phyloP scores from a whole-genome alignment of 441 rosid species.

The Bruguiera hainesii region DNA sequence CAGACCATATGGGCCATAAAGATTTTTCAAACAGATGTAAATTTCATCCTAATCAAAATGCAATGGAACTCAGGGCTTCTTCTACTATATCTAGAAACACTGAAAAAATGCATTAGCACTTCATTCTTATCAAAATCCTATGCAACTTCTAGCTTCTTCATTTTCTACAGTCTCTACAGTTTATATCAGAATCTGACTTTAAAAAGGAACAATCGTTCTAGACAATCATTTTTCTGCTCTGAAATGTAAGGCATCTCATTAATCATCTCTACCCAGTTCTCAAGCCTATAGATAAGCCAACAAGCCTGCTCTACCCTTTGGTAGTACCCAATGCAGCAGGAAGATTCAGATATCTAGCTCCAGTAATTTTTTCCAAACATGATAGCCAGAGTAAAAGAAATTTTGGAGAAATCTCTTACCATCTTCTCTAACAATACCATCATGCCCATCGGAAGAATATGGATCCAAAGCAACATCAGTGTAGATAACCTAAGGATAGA shows the following conservation, averaged over 20 bases:
- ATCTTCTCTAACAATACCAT: slow-evolving; percentile 95
- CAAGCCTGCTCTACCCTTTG: not conserved
- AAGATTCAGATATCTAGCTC: not conserved
- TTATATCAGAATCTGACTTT: slow-evolving; percentile 7
- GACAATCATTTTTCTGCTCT: not conserved
- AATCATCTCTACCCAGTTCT: not conserved
- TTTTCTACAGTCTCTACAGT: not conserved
- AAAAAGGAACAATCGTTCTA: not conserved
- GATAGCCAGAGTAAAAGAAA: not conserved
- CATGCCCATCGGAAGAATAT: slow-evolving; percentile 96
- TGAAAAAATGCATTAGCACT: not conserved
- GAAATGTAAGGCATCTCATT: not conserved
- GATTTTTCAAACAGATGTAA: not conserved
- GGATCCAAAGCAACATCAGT: slow-evolving; percentile 99
- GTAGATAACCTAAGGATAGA: slow-evolving; percentile 59
- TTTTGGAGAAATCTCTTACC: slow-evolving; percentile 44
- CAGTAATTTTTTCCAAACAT: not conserved
- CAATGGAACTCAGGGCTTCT: no score
- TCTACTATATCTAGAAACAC: not conserved
- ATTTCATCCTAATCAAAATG: not conserved
- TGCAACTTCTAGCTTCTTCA: not conserved
- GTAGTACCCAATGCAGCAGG: no score
- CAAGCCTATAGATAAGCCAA: not conserved
- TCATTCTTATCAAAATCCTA: not conserved
- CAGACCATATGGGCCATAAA: not conserved